Conservation (phyloP, 441 rosid species). For the Populus hybrid region DNA sequence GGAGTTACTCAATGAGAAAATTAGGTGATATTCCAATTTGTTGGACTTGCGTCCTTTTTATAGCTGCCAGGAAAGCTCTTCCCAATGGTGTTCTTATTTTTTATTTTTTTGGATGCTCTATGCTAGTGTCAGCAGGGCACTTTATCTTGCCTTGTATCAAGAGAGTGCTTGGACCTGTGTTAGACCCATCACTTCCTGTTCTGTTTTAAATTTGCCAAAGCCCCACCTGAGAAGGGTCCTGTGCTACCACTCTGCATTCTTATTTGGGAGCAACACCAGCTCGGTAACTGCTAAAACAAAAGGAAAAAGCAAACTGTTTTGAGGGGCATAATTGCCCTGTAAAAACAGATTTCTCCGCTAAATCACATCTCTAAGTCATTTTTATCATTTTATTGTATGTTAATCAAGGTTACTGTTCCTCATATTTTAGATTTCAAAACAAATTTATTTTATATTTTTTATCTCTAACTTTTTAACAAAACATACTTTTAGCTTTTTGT, state of each 20-base stretch:
- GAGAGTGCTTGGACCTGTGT: neutral
- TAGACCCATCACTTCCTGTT: conserved; percentile 21
- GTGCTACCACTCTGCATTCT: neutral
- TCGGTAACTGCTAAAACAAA: neutral
- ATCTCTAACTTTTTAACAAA: too few relatives aligned
- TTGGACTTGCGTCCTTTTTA: conserved; percentile 34
- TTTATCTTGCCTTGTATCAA: conserved; percentile 3
- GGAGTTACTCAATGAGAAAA: conserved; percentile 19
- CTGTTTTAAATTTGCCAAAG: conserved; percentile 4
- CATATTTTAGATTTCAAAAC: too few relatives aligned
- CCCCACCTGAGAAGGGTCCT: conserved; percentile 17
- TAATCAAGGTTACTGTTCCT: too few relatives aligned
- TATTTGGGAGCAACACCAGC: neutral
- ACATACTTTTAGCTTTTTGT: too few relatives aligned
- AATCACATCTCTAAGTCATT: too few relatives aligned
- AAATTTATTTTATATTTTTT: too few relatives aligned
- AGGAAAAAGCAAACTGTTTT: too few relatives aligned
- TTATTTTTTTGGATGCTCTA: neutral
- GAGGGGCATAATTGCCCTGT: neutral
- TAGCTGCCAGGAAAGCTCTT: conserved; percentile 48
- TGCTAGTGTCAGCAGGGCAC: too few relatives aligned
- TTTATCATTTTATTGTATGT: too few relatives aligned
- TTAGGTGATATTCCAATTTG: conserved; percentile 26
- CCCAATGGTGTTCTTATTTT: conserved; percentile 27
- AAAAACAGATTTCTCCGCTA: too few relatives aligned